Conservation (phyloP, 2,329 filamentous ascomycete species). For the Fusarium continuum region DNA sequence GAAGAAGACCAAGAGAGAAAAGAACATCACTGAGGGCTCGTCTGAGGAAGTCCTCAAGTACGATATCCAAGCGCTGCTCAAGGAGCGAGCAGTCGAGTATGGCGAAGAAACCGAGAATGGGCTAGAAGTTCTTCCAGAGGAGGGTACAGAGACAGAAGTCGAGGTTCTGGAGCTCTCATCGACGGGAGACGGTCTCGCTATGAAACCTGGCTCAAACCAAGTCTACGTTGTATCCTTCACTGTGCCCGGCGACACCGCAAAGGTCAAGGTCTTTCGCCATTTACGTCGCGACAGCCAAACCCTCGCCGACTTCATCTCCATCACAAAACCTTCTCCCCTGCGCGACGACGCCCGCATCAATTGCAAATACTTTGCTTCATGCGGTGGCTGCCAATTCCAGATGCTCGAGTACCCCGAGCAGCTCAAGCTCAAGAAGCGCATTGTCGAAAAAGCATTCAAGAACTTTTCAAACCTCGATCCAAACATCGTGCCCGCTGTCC, state of each 20-base stretch:
- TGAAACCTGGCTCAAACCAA: slow-evolving; percentile 68
- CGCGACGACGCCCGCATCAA: slow-evolving; percentile 80
- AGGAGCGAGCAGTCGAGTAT: slow-evolving; percentile 49
- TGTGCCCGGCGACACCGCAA: slow-evolving; percentile 83
- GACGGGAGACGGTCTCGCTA: slow-evolving; percentile 88
- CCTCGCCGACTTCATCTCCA: slow-evolving; percentile 82
- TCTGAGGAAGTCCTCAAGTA: slow-evolving; percentile 72
- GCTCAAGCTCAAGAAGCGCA: slow-evolving; percentile 81
- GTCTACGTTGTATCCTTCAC: slow-evolving; percentile 91
- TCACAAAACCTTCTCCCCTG: slow-evolving; percentile 75
- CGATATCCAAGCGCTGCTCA: slow-evolving; percentile 68
- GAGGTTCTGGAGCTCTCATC: slow-evolving; percentile 86
- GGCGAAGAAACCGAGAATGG: slow-evolving; percentile 43
- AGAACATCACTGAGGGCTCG: slow-evolving; percentile 68
- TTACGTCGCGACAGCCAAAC: slow-evolving; percentile 72
- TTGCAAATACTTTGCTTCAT: slow-evolving; percentile 88
- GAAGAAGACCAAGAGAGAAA: slow-evolving; percentile 67
- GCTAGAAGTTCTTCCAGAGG: slow-evolving; percentile 64
- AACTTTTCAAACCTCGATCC: slow-evolving; percentile 89
- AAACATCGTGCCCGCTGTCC: slow-evolving; percentile 77
- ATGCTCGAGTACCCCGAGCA: slow-evolving; percentile 93
- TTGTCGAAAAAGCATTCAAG: slow-evolving; percentile 89
- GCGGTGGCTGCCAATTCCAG: slow-evolving; percentile 95
- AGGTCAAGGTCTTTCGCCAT: slow-evolving; percentile 82
- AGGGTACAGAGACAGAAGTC: slow-evolving; percentile 80